Percentiles rank a stretch among this genome's conserved stretches.
Evolutionary conservation across 139 green algal genomes (phyloP).

Genomic region (Chlamydomonas applanata): DNA sequence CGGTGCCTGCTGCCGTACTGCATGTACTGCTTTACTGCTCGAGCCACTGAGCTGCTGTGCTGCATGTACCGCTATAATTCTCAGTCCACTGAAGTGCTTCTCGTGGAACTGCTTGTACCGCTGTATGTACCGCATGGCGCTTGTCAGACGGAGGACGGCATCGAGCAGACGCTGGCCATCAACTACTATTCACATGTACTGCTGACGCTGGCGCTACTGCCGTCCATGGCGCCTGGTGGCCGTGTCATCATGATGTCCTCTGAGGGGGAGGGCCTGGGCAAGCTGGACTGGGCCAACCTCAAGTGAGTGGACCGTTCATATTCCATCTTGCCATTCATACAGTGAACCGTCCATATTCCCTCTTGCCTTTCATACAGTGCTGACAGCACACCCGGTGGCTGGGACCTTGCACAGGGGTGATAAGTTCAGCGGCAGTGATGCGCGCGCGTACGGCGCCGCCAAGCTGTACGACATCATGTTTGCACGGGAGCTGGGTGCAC

Average conservation of each 20-base stretch:
- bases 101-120: no score
- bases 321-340: no score
- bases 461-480: constrained; percentile 34
- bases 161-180: constrained; percentile 30
- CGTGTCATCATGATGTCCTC: constrained; percentile 23
- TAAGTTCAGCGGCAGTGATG: constrained; percentile 28
- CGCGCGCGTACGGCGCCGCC: constrained; percentile 13
- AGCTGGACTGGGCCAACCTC: constrained; percentile 26
- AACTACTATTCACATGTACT: constrained; percentile 23
- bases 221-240: neutral
- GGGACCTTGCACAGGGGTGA: neutral
- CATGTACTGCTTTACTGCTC: no score
- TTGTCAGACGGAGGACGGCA: constrained; percentile 13
- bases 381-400: neutral
- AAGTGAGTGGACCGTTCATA: constrained; percentile 1
- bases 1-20: no score
- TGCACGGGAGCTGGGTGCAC: constrained; percentile 15
- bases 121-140: no score
- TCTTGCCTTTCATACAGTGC: neutral
- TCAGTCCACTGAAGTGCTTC: no score
- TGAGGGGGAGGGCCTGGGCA: constrained; percentile 23
- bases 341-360: no score
- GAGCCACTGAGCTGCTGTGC: no score
- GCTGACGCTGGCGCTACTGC: constrained; percentile 22
- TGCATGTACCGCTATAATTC: no score